A percentile compares a stretch with the other conserved stretches of the same genome.
phyloP scores from a whole-genome alignment of 139 green algal genomes.

The Micromonas commoda region DNA sequence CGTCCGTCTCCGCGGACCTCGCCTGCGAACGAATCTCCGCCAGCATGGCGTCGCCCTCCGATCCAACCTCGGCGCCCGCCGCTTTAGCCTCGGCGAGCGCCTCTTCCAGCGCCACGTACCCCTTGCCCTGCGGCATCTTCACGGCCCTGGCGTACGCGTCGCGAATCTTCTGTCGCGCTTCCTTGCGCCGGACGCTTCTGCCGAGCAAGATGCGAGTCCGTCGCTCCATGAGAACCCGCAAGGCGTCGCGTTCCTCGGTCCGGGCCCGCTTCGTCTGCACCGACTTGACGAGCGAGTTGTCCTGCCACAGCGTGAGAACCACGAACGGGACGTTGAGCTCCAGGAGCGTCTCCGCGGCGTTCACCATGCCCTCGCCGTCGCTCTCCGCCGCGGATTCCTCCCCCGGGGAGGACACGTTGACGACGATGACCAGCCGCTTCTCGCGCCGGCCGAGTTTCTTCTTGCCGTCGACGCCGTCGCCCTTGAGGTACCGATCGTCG shows the following conservation, averaged over 20 bases:
- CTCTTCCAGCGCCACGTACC: conserved; percentile 6
- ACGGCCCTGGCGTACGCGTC: neutral
- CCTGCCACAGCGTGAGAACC: conserved; percentile 11
- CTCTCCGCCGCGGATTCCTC: conserved; percentile 10
- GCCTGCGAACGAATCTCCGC: conserved; percentile 12
- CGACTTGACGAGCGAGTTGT: conserved; percentile 3
- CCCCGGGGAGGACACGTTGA: conserved; percentile 7
- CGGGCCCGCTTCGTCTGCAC: neutral
- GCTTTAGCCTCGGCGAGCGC: neutral
- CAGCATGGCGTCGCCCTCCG: conserved; percentile 14
- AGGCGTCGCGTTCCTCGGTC: neutral
- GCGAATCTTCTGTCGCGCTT: neutral
- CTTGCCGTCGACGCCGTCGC: neutral
- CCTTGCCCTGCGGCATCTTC: neutral
- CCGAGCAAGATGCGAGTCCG: conserved; percentile 18
- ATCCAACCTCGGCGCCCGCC: neutral
- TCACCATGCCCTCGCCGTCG: conserved; percentile 24
- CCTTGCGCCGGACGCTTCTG: neutral
- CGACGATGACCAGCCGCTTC: conserved; percentile 1
- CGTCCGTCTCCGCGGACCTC: neutral
- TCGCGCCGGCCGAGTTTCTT: neutral
- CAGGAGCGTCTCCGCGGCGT: conserved; percentile 2
- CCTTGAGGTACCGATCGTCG: neutral
- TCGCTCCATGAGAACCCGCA: neutral
- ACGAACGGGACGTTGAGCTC: conserved; percentile 16